Percentiles rank a stretch among this genome's conserved stretches.
Evolutionary conservation across 352 stramenopile genomes (phyloP).

Genomic region (Globisporangium carolinianum): DNA sequence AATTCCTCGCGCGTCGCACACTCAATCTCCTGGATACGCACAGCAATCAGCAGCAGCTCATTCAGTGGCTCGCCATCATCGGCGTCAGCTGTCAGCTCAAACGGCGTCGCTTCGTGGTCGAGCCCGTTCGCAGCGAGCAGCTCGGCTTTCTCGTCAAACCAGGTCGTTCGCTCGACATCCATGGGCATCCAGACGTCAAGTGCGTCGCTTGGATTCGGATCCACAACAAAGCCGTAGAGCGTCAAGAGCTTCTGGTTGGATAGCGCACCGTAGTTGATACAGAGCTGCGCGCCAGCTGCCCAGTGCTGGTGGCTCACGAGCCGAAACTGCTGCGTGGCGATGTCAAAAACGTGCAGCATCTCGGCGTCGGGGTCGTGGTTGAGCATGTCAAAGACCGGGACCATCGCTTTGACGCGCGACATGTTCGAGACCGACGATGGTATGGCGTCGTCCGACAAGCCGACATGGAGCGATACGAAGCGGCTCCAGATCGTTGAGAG

Average conservation of each 20-base stretch:
- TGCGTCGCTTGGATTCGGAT: constrained; percentile 58
- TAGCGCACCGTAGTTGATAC: constrained; percentile 73
- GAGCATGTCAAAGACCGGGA: constrained; percentile 83
- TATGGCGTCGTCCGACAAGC: constrained; percentile 8
- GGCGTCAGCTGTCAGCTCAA: constrained; percentile 57
- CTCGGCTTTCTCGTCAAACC: constrained; percentile 39
- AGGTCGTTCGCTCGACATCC: constrained; percentile 31
- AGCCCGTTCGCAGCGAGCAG: constrained; percentile 43
- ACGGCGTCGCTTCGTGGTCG: constrained; percentile 48
- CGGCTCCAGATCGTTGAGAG: constrained; percentile 85
- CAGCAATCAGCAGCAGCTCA: constrained; percentile 50
- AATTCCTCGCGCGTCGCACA: constrained; percentile 36
- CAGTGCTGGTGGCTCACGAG: constrained; percentile 75
- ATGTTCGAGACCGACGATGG: constrained; percentile 10
- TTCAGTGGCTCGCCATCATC: constrained; percentile 19
- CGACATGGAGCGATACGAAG: constrained; percentile 62
- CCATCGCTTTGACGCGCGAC: constrained; percentile 65
- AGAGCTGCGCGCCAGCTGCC: constrained; percentile 60
- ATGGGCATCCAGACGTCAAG: constrained; percentile 74
- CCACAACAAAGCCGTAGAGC: constrained; percentile 75
- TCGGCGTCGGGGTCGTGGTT: constrained; percentile 75
- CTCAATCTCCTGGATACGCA: constrained; percentile 64
- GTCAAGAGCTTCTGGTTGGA: constrained; percentile 81
- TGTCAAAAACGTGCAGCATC: constrained; percentile 67
- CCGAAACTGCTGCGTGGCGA: constrained; percentile 37